Conservation (phyloP, 2,329 filamentous ascomycete species). For the Claviceps maximensis region DNA sequence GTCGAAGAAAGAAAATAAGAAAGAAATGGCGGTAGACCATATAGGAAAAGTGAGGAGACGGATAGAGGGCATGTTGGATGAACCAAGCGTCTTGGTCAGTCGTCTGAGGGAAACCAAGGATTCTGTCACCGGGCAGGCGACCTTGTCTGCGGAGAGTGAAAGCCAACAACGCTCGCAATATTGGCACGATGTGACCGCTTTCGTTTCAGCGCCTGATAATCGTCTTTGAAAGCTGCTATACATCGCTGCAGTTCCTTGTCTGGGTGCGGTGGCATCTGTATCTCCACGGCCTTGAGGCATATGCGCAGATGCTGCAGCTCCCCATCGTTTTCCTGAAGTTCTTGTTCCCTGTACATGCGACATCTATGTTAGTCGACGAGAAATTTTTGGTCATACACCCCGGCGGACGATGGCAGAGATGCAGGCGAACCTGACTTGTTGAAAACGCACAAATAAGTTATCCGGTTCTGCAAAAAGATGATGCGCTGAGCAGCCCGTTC, state of each 20-base stretch:
- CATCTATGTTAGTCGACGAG: neutral
- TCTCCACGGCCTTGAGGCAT: constrained; percentile 48
- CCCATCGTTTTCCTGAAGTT: constrained; percentile 42
- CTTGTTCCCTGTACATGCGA: constrained; percentile 32
- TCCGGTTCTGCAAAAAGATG: constrained; percentile 43
- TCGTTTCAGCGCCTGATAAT: constrained; percentile 38
- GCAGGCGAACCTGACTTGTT: neutral
- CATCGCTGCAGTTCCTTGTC: constrained; percentile 45
- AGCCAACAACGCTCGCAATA: constrained; percentile 15
- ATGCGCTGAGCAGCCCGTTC: constrained; percentile 45
- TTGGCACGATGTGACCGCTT: constrained; percentile 24
- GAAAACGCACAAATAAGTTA: constrained; percentile 39
- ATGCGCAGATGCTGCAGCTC: constrained; percentile 50
- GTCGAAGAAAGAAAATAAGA: neutral
- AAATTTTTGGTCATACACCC: neutral
- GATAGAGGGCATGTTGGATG: neutral
- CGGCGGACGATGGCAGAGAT: no score
- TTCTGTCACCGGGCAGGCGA: constrained; percentile 10
- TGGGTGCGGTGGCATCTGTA: constrained; percentile 37
- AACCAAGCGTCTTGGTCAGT: neutral
- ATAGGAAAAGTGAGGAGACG: neutral
- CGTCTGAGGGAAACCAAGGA: neutral
- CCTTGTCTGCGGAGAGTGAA: constrained; percentile 15
- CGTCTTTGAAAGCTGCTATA: constrained; percentile 48
- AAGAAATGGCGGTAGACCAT: neutral